Evolutionary conservation across 192 early-diverging fungal genomes (phyloP), one percentile per base, ranked within the genome.

Genomic region (Linnemannia hyalina): DNA sequence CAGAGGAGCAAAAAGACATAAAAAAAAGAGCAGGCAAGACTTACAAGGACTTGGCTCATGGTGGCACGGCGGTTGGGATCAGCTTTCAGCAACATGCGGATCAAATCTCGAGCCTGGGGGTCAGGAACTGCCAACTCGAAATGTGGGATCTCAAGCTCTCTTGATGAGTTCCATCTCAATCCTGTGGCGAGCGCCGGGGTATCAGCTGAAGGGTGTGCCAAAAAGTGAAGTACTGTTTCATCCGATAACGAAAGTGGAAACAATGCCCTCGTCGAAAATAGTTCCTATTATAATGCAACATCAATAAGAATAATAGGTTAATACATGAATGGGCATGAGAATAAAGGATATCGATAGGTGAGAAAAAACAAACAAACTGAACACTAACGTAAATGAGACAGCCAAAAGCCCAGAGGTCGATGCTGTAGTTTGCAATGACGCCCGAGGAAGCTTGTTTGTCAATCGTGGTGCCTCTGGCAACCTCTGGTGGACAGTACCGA

Each of bases 321-420:
- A 23, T 23, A 55, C 18, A 55, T 6, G 52, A 23, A 55, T 7
- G 18, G 7, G 8, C 1, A 10, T 7, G 11, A 23, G 41, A 68
- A 7, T 16, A 68, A 32, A 46, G 16, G 15, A 23, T 0, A 36
- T 23, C n/a, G 52, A 35, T 4, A 35, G 13, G 72, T 15, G 46
- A 6, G 6, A 77, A 1, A n/a, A 22, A 26, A 1, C n/a, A n/a
- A n/a, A n/a, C n/a, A 60, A 35, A 69, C 0, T 22, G 49, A 20
- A 52, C 10, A 81, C 89, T 82, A 85, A 89, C 89, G 80, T 88
- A 91, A 20, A 91, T 32, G 1, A 91, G 82, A 81, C 90, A 91
- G 49, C 90, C 90, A 60, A 91, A 82, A 1, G 90, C 88, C 90
- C 90, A 91, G 29, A 89, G 71, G 65, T 91, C 90, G 13, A 91